Percentiles rank a stretch among this genome's conserved stretches.
Evolutionary conservation across 108 stramenopile genomes (phyloP).

Genomic region (Chaetoceros tenuissimus): DNA sequence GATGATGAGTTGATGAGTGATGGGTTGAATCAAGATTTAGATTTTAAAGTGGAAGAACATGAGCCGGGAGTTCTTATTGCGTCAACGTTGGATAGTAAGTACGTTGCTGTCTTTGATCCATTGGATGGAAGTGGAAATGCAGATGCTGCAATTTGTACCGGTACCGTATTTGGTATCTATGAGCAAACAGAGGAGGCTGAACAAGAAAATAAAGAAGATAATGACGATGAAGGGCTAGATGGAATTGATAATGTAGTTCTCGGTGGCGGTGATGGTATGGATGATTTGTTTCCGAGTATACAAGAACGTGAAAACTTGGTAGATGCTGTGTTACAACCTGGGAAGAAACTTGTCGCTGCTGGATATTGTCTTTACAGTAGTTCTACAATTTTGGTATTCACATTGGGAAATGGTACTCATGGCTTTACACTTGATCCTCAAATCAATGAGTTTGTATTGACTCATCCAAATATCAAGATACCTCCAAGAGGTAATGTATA

Average conservation of each 20-base stretch:
- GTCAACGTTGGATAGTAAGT: conserved; percentile 61
- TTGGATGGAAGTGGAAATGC: conserved; percentile 97
- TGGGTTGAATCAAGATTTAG: conserved; percentile 10
- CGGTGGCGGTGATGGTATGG: conserved; percentile 8
- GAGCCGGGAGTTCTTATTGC: conserved; percentile 88
- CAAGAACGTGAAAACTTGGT: conserved; percentile 13
- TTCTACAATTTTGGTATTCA: conserved; percentile 93
- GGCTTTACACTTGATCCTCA: conserved; percentile 97
- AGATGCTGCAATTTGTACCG: conserved; percentile 96
- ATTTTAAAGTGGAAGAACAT: conserved; percentile 57
- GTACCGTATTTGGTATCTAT: conserved; percentile 97
- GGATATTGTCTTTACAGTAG: conserved; percentile 96
- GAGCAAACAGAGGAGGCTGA: conserved; percentile 28
- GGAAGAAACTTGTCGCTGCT: conserved; percentile 77
- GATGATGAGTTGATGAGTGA: conserved; percentile 22
- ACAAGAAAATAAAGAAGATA: conserved; percentile 1
- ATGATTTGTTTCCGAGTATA: background rate
- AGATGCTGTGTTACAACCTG: conserved; percentile 70
- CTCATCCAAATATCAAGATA: conserved; percentile 78
- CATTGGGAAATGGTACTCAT: conserved; percentile 78
- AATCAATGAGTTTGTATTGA: conserved; percentile 94
- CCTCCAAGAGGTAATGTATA: conserved; percentile 88
- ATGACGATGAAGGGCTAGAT: conserved; percentile 1
- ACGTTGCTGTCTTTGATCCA: conserved; percentile 93
- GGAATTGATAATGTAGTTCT: background rate